Percentiles rank a stretch among this genome's conserved stretches.
Conservation (phyloP, 306 rosid species). For the Comarum palustre region DNA sequence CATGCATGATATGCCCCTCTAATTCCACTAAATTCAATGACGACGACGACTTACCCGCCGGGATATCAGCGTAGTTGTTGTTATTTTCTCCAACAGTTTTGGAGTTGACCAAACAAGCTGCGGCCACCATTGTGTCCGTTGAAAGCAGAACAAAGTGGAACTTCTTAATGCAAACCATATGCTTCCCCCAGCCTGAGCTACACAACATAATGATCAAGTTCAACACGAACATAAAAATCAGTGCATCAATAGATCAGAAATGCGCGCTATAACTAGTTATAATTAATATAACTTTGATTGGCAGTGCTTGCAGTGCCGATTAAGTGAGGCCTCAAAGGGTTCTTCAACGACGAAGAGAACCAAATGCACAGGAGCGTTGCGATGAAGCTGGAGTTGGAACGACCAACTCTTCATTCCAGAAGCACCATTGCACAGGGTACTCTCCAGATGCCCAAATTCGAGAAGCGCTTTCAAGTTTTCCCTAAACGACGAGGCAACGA, state of each 20-base stretch:
- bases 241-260: neutral
- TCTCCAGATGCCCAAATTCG: slow-evolving; percentile 64
- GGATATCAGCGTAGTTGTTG: neutral
- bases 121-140: slow-evolving; percentile 52
- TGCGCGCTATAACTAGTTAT: neutral
- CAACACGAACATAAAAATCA: neutral
- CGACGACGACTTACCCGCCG: neutral
- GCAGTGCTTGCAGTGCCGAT: slow-evolving; percentile 68
- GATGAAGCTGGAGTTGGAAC: slow-evolving; percentile 71
- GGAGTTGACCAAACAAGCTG: slow-evolving; percentile 29
- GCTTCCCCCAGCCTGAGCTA: slow-evolving; percentile 74
- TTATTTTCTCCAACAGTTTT: neutral
- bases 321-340: slow-evolving; percentile 38
- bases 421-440: slow-evolving; percentile 11
- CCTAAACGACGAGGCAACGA: slow-evolving; percentile 50
- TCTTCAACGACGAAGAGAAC: slow-evolving; percentile 69
- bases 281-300: slow-evolving; percentile 46
- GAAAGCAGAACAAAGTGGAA: slow-evolving; percentile 82
- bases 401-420: slow-evolving; percentile 68
- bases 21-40: slow-evolving; percentile 33
- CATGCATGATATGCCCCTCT: slow-evolving; percentile 74
- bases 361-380: slow-evolving; percentile 64
- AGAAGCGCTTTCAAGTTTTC: slow-evolving; percentile 66
- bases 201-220: neutral
- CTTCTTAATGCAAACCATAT: slow-evolving; percentile 79